Conservation (phyloP, 164 flowering plant species). For the Echeveria elegans region DNA sequence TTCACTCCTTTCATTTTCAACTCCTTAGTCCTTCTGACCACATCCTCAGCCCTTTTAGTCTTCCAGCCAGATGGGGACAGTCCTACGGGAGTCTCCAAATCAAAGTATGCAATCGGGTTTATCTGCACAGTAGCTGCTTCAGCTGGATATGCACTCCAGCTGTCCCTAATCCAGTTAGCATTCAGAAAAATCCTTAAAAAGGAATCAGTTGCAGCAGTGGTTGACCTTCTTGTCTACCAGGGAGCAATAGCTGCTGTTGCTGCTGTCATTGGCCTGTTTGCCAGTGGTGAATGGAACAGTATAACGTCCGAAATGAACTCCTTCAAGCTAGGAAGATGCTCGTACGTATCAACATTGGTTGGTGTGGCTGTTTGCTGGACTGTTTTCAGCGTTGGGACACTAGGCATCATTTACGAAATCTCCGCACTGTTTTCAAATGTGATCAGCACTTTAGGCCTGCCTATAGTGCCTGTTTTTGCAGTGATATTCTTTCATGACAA, state of each 20-base stretch:
- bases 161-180: conserved; percentile 27
- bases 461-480: conserved; percentile 32
- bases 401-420: conserved; percentile 31
- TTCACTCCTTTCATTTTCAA: conserved; percentile 29
- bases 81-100: conserved; percentile 1
- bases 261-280: conserved; percentile 23
- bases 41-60: conserved; percentile 29
- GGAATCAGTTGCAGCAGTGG: conserved; percentile 14
- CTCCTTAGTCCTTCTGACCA: conserved; percentile 29
- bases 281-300: conserved; percentile 30
- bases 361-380: conserved; percentile 33
- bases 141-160: conserved; percentile 21
- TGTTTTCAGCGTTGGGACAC: conserved; percentile 21
- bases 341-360: conserved; percentile 24
- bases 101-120: conserved; percentile 19
- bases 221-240: conserved; percentile 25
- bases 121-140: conserved; percentile 25
- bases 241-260: conserved; percentile 21
- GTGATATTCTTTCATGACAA: conserved; percentile 33
- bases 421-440: conserved; percentile 46
- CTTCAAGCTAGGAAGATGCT: conserved; percentile 22
- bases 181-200: conserved; percentile 24
- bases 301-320: conserved; percentile 26
- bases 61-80: conserved; percentile 14
- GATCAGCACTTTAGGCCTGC: conserved; percentile 28